Conservation (phyloP, 169 alveolate genomes). For the Cryptosporidium bovis region DNA sequence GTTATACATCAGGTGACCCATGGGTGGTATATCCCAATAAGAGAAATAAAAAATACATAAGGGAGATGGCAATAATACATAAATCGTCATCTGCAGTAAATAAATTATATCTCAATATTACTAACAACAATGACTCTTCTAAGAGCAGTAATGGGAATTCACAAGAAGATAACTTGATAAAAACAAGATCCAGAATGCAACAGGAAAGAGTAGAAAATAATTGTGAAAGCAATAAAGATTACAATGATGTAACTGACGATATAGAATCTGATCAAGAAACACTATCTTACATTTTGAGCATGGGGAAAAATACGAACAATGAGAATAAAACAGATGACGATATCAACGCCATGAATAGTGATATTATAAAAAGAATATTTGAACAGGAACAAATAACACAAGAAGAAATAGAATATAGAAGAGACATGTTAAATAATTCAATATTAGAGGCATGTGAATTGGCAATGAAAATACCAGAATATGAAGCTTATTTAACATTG, state of each 20-base stretch:
- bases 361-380: not conserved
- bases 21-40: constrained; percentile 67
- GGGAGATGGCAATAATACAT: not conserved
- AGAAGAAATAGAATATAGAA: constrained; percentile 60
- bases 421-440: constrained; percentile 35
- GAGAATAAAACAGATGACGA: not conserved
- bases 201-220: not conserved
- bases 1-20: constrained; percentile 67
- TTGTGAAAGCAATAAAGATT: no score
- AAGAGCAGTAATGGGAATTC: not conserved
- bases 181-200: not conserved
- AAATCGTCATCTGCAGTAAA: not conserved
- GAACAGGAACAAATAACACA: constrained; percentile 47
- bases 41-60: constrained; percentile 22
- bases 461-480: constrained; percentile 60
- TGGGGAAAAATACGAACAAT: no score
- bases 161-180: not conserved
- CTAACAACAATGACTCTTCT: not conserved
- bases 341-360: no score
- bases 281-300: not conserved
- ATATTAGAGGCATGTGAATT: constrained; percentile 49
- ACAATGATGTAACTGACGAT: not conserved
- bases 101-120: not conserved
- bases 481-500: constrained; percentile 44
- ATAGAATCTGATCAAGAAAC: constrained; percentile 1